These are phyloP conservation scores for Pseudocercospora vitis DNA, from an alignment of 2,329 filamentous ascomycete genomes.

Conservation along the genomic window DNA sequence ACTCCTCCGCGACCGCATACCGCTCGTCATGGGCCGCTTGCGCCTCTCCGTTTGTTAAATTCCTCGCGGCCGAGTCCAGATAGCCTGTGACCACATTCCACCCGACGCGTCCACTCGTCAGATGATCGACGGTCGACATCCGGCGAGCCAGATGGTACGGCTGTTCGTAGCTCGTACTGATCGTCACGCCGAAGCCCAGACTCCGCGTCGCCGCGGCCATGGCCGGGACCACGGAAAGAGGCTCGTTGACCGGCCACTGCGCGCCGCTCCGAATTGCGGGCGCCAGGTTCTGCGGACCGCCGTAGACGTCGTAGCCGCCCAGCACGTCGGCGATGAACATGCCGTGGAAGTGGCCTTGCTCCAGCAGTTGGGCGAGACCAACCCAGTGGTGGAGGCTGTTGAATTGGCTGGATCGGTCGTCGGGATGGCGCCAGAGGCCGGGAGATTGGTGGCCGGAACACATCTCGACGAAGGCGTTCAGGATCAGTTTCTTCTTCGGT, in stretches of 20 bases:
- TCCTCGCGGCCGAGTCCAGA: conserved; percentile 64
- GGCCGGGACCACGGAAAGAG: conserved; percentile 61
- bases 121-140: conserved; percentile 66
- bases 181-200: conserved; percentile 68
- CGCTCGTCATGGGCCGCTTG: conserved; percentile 66
- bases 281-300: conserved; percentile 59
- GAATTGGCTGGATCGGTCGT: conserved; percentile 63
- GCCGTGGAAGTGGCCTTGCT: conserved; percentile 63
- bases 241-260: conserved; percentile 72
- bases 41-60: conserved; percentile 56
- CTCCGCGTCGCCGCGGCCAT: conserved; percentile 68
- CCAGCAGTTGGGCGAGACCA: conserved; percentile 59
- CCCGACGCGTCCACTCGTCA: conserved; percentile 51
- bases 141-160: conserved; percentile 66
- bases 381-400: conserved; percentile 63
- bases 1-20: conserved; percentile 65
- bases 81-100: conserved; percentile 65
- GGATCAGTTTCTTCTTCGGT: conserved; percentile 42
- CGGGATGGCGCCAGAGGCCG: conserved; percentile 63
- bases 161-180: conserved; percentile 67
- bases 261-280: conserved; percentile 63
- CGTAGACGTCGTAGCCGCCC: conserved; percentile 68
- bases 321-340: conserved; percentile 69
- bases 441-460: conserved; percentile 55
- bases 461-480: conserved; percentile 45